Evolutionary conservation across 176 grass and related monocot species (phyloP), one percentile per base, ranked within the genome.

Genomic region (Triticum timopheevii): DNA sequence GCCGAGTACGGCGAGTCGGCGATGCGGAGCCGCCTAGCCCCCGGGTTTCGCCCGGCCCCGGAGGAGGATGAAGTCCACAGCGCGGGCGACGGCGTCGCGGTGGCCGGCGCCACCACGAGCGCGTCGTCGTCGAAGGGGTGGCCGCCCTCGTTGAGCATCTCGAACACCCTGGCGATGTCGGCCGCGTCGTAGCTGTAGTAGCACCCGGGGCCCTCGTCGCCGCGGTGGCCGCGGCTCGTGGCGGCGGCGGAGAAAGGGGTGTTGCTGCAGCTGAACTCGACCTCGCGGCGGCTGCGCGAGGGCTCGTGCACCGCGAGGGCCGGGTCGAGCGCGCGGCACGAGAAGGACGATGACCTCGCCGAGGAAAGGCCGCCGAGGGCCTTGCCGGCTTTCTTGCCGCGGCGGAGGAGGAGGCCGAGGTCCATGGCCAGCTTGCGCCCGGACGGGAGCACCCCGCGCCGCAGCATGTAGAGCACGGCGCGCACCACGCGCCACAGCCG

Each of bases 261-360:
- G 91, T 89, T 95, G 88, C 91, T 95, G 90, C 96, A 95, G 89
- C 91, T 95, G 86, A 98, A 98, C 92, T 95, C 90, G 12, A 98
- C 96, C 84, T 98, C 96, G 16, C 80, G 81, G 67, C 84, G 39
- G 31, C 84, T 73, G 35, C 47, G 42, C 11, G 78, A 76, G 1
- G 89, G 89, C 84, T 90, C 89, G 84, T 90, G 75, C 8, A 90
- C 89, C n/a, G 84, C 84, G 79, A 83, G 38, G 35, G 39, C 25
- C 23, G 88, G 73, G 56, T 90, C 89, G 17, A 90, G 65, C 7
- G 67, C 75, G 59, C 80, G 80, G 85, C 89, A 90, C 66, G 85
- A 84, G 80, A 79, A 83, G 13, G 62, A 85, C 7, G 85, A 80
- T 5, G 76, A 25, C n/a, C 56, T 61, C 10, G 69, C 13, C 16